Percentiles rank a stretch among this genome's conserved stretches.
Evolutionary conservation across 176 grass and related monocot genomes (phyloP).

Genomic region (Guadua angustifolia): DNA sequence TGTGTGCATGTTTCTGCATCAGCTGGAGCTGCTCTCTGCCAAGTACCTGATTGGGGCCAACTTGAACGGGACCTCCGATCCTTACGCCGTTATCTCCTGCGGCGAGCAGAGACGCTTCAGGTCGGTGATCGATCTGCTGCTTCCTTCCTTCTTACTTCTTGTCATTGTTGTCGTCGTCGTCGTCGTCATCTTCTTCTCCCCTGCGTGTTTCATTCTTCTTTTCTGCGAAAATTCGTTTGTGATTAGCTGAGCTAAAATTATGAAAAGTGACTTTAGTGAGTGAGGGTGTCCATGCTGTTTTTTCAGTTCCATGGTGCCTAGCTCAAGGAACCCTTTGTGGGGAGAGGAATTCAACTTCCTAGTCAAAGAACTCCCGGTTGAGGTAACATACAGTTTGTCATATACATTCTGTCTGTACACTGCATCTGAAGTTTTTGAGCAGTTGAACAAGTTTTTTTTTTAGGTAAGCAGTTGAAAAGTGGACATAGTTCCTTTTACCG

Average conservation of each 20-base stretch:
- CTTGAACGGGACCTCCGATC: constrained; percentile 78
- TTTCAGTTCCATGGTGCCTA: constrained; percentile 84
- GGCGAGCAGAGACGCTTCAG: constrained; percentile 74
- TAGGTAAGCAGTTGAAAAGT: neutral
- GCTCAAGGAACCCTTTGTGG: constrained; percentile 85
- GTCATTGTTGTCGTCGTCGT: neutral
- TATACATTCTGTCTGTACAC: neutral
- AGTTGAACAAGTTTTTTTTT: neutral
- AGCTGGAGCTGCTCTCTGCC: constrained; percentile 89
- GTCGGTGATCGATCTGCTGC: constrained; percentile 26
- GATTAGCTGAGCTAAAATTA: neutral
- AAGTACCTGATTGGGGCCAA: constrained; percentile 93
- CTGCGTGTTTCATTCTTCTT: neutral
- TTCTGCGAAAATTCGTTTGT: too few species aligned
- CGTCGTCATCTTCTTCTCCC: neutral
- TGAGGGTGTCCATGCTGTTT: neutral
- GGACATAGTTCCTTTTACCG: neutral
- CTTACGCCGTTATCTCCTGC: constrained; percentile 79
- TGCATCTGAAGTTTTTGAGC: constrained; percentile 12
- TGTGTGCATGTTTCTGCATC: neutral
- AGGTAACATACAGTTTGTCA: constrained; percentile 51
- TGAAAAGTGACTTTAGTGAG: neutral
- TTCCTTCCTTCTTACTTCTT: neutral
- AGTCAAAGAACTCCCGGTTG: constrained; percentile 63
- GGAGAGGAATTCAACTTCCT: constrained; percentile 89